Conservation (phyloP, 1,284 basidiomycete genomes). For the Athelia sp. region DNA sequence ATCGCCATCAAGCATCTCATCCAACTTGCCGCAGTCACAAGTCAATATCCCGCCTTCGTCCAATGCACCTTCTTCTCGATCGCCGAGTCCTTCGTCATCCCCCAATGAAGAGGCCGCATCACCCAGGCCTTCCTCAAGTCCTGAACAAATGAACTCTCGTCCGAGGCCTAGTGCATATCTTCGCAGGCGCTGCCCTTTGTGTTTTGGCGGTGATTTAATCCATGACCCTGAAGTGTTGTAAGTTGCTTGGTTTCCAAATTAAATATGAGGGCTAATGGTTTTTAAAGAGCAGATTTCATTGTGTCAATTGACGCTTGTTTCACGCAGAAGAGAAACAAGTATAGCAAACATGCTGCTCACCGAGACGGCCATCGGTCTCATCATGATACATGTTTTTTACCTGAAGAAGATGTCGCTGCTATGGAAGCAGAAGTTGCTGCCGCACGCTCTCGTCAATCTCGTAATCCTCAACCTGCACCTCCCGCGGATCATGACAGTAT, state of each 20-base stretch:
- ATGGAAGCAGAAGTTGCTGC: background rate
- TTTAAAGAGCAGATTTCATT: slow-evolving; percentile 3
- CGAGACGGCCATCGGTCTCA: slow-evolving; percentile 2
- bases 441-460: background rate
- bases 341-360: background rate
- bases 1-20: no score
- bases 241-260: background rate
- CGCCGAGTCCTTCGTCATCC: no score
- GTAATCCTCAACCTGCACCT: background rate
- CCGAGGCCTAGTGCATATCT: slow-evolving; percentile 7
- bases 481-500: background rate
- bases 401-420: slow-evolving; percentile 2
- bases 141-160: no score
- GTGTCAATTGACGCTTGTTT: slow-evolving; percentile 12
- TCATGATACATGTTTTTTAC: slow-evolving; percentile 10
- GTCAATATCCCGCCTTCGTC: no score
- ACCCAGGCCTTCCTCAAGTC: no score
- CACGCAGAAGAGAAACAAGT: slow-evolving; percentile 7
- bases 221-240: background rate
- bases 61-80: no score
- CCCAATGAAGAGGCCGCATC: no score
- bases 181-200: slow-evolving; percentile 4
- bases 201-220: slow-evolving; percentile 7
- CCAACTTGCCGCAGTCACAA: no score
- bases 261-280: background rate